Percentiles rank a stretch among this genome's conserved stretches.
These are phyloP conservation scores for Bryoerythrophyllum caledonicum DNA, from an alignment of 225 moss, liverwort and hornwort genomes.

Conservation along the genomic window DNA sequence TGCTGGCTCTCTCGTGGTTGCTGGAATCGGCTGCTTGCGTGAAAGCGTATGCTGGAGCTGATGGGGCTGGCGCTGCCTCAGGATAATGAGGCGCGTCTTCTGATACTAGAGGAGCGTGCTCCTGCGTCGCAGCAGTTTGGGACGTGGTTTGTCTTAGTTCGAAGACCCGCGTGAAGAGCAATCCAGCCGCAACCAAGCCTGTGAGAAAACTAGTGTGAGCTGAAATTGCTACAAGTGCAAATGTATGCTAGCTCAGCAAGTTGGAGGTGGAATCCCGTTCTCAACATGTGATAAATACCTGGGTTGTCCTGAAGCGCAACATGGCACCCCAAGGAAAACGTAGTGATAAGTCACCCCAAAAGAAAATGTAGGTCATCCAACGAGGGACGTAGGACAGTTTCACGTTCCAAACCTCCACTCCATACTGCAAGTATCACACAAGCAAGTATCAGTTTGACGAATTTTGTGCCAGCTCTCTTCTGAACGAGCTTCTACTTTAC, in stretches of 20 bases:
- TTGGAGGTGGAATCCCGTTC: background rate
- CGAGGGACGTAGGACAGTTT: constrained; percentile 63
- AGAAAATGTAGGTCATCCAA: constrained; percentile 50
- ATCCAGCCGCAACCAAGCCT: constrained; percentile 50
- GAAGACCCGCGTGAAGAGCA: constrained; percentile 38
- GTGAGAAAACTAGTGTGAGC: background rate
- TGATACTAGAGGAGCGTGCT: constrained; percentile 42
- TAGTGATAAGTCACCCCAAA: constrained; percentile 51
- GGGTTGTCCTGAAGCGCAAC: background rate
- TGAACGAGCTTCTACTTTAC: background rate
- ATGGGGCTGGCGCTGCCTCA: constrained; percentile 35
- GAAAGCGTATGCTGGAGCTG: constrained; percentile 20
- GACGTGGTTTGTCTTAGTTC: constrained; percentile 32
- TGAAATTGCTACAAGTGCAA: background rate
- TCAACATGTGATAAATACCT: background rate
- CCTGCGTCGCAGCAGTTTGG: constrained; percentile 23
- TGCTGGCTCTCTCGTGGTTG: constrained; percentile 15
- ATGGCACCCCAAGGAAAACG: background rate
- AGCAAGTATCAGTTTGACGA: background rate
- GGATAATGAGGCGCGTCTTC: constrained; percentile 18
- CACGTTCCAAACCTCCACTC: constrained; percentile 55
- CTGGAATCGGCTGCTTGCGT: constrained; percentile 18
- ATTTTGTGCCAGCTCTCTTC: background rate
- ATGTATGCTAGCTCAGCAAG: background rate
- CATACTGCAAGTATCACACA: constrained; percentile 37